Conservation (phyloP, 140 eudicot genomes). For the Erigeron philadelphicus region DNA sequence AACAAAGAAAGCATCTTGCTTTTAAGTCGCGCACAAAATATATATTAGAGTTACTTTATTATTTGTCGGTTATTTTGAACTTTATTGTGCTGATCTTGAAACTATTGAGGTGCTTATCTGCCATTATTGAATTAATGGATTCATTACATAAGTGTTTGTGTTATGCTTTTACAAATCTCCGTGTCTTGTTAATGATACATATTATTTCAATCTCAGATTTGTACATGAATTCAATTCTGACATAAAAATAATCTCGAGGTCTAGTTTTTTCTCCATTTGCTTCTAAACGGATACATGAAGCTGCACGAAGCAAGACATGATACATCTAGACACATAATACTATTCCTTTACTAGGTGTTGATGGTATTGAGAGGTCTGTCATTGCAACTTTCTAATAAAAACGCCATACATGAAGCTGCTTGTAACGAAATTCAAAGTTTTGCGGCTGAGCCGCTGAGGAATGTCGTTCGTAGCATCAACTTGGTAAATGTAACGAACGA, state of each 20-base stretch:
- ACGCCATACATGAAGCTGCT: background rate
- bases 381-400: slow-evolving; percentile 39
- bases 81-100: too few relatives aligned
- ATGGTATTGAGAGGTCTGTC: slow-evolving; percentile 45
- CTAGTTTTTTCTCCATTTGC: slow-evolving; percentile 21
- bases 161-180: background rate
- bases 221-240: slow-evolving; percentile 27
- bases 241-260: slow-evolving; percentile 25
- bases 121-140: too few relatives aligned
- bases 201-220: slow-evolving; percentile 20
- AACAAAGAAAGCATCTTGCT: too few relatives aligned
- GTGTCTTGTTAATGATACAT: background rate
- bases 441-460: slow-evolving; percentile 26
- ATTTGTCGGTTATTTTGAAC: too few relatives aligned
- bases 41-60: too few relatives aligned
- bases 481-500: slow-evolving; percentile 18
- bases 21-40: too few relatives aligned
- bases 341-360: slow-evolving; percentile 22
- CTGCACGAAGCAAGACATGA: slow-evolving; percentile 21
- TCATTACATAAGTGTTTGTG: background rate
- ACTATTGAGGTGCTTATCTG: too few relatives aligned
- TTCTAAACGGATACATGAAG: slow-evolving; percentile 21
- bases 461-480: slow-evolving; percentile 21
- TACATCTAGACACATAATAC: slow-evolving; percentile 17
- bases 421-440: slow-evolving; percentile 17